A percentile compares a stretch with the other conserved stretches of the same genome.
phyloP scores from a whole-genome alignment of 306 rosid species.

The Dalbergia cultrata region DNA sequence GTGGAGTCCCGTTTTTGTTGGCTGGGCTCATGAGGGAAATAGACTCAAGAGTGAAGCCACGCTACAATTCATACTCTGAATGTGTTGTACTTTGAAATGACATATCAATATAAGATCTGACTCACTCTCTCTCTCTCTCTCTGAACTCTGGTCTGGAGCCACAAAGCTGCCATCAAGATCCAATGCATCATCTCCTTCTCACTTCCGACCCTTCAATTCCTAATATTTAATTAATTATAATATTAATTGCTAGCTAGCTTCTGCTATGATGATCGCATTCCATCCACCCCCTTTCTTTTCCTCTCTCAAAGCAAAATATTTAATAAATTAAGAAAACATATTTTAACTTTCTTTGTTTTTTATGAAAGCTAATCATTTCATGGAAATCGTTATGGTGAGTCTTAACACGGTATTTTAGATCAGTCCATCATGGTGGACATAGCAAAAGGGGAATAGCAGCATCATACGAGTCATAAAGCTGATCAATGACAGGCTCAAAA shows the following conservation, averaged over 20 bases:
- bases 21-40: slow-evolving; percentile 44
- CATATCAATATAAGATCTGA: slow-evolving; percentile 47
- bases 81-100: slow-evolving; percentile 64
- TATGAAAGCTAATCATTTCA: slow-evolving; percentile 45
- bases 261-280: slow-evolving; percentile 37
- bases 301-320: background rate
- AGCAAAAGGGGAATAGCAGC: slow-evolving; percentile 44
- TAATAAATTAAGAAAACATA: background rate
- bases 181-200: slow-evolving; percentile 48
- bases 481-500: slow-evolving; percentile 45
- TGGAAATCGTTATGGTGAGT: slow-evolving; percentile 48
- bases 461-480: slow-evolving; percentile 51
- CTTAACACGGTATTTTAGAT: slow-evolving; percentile 49
- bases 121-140: slow-evolving; percentile 35
- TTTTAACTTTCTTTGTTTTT: background rate
- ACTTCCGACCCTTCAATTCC: slow-evolving; percentile 27
- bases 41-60: slow-evolving; percentile 44
- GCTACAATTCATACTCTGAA: slow-evolving; percentile 57
- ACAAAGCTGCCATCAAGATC: slow-evolving; percentile 68
- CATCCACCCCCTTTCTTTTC: background rate
- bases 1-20: slow-evolving; percentile 55
- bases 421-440: slow-evolving; percentile 54
- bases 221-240: background rate
- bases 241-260: background rate
- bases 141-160: background rate